Percentiles rank a stretch among this genome's conserved stretches.
Conservation (phyloP, 805 yeast species). For the Helenozyma rhizophorensis region DNA sequence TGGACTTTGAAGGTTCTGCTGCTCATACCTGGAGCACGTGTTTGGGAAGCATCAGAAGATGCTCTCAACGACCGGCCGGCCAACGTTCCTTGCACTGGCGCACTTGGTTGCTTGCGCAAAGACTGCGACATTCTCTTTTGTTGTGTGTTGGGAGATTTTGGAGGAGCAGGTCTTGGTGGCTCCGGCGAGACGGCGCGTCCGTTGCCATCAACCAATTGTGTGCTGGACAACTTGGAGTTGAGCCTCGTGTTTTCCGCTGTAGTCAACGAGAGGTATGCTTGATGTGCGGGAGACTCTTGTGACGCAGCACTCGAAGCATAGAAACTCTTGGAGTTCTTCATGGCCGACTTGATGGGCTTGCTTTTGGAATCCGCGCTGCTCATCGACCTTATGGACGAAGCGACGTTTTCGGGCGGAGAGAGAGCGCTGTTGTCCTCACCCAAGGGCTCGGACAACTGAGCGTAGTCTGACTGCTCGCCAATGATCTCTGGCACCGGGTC, state of each 20-base stretch:
- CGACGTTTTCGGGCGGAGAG: conserved; percentile 12
- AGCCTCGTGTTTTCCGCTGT: conserved; percentile 78
- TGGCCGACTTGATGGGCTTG: conserved; percentile 41
- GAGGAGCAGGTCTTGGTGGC: background rate
- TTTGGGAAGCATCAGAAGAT: conserved; percentile 1
- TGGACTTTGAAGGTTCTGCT: conserved; percentile 26
- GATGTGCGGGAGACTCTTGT: conserved; percentile 43
- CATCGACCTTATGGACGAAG: conserved; percentile 29
- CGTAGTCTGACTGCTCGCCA: conserved; percentile 11
- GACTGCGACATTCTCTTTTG: conserved; percentile 23
- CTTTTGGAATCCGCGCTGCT: conserved; percentile 24
- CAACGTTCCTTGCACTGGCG: conserved; percentile 8
- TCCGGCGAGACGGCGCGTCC: background rate
- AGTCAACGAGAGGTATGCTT: conserved; percentile 62
- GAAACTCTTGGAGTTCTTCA: conserved; percentile 36
- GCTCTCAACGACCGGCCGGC: conserved; percentile 26
- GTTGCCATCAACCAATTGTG: conserved; percentile 27
- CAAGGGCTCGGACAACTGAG: too few relatives aligned
- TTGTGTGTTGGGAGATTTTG: conserved; percentile 11
- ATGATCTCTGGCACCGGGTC: conserved; percentile 27
- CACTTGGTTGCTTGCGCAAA: conserved; percentile 24
- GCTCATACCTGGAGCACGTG: conserved; percentile 26
- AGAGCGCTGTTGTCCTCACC: conserved; percentile 1
- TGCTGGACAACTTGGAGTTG: conserved; percentile 54
- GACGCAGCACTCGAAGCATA: conserved; percentile 10